Conservation (phyloP, 129 eudicot species). For the carrot (Daucus carota) region DNA sequence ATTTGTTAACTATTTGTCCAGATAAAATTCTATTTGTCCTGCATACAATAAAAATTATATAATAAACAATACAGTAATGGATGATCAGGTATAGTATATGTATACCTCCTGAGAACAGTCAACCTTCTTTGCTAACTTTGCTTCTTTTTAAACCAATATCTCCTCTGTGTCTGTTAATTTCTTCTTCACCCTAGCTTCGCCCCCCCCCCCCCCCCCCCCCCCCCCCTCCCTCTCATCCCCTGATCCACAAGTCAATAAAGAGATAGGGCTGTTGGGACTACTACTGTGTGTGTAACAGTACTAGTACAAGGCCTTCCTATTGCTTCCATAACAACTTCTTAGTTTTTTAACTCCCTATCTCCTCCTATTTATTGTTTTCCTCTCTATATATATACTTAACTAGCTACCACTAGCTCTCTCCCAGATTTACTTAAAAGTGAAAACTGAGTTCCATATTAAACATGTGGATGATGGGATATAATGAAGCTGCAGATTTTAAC, state of each 20-base stretch:
- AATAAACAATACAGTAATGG: not conserved
- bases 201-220: too few species aligned
- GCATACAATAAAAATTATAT: not conserved
- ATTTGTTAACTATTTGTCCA: not conserved
- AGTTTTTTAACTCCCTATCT: not conserved
- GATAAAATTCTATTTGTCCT: too few species aligned
- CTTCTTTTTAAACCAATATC: constrained; percentile 31
- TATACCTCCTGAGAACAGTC: constrained; percentile 13
- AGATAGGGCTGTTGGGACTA: not conserved
- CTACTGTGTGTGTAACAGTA: not conserved
- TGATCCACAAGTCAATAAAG: not conserved
- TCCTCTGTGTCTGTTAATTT: constrained; percentile 14
- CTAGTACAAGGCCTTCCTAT: not conserved
- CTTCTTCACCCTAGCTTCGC: too few species aligned
- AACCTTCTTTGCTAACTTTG: constrained; percentile 24
- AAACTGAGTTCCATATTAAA: not conserved
- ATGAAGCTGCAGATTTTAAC: constrained; percentile 48
- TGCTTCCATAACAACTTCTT: not conserved
- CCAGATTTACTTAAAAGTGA: too few species aligned
- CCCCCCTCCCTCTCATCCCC: not conserved
- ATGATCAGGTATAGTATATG: too few species aligned
- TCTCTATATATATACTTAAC: too few species aligned
- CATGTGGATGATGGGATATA: constrained; percentile 89
- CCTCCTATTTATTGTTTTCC: not conserved
- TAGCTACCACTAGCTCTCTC: too few species aligned